These are phyloP conservation scores for Candida railenensis DNA, from an alignment of 805 yeast species.

Conservation along the genomic window DNA sequence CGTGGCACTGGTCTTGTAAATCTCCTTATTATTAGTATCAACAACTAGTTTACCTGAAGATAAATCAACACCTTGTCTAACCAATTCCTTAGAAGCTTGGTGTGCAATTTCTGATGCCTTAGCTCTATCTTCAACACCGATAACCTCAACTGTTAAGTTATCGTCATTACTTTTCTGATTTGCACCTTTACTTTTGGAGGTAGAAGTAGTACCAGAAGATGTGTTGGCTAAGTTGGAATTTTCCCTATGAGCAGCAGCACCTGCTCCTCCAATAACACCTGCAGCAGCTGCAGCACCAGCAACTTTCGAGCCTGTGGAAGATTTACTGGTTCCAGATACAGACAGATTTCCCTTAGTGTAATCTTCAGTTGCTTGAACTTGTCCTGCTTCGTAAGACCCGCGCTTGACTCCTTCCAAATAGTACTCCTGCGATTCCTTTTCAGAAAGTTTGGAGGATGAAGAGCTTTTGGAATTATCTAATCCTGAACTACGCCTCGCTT, in stretches of 20 bases:
- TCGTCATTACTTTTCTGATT: constrained; percentile 4
- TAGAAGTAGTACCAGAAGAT: not conserved
- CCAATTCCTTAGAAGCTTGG: constrained; percentile 28
- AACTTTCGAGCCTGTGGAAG: constrained; percentile 5
- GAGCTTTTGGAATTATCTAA: too few relatives aligned
- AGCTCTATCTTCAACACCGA: constrained; percentile 30
- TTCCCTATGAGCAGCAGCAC: constrained; percentile 7
- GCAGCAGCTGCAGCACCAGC: constrained; percentile 10
- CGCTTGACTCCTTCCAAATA: constrained; percentile 15
- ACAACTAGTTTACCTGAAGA: constrained; percentile 32
- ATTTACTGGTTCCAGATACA: constrained; percentile 7
- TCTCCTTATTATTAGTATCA: constrained; percentile 32
- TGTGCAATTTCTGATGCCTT: constrained; percentile 31
- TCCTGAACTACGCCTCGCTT: too few relatives aligned
- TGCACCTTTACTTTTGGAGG: not conserved
- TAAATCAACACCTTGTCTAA: constrained; percentile 31
- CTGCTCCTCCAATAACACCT: constrained; percentile 12
- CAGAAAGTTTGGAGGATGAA: not conserved
- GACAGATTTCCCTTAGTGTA: not conserved
- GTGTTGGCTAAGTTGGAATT: not conserved
- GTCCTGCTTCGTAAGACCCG: constrained; percentile 18
- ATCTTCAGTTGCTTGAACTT: constrained; percentile 8
- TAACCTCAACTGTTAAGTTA: constrained; percentile 28
- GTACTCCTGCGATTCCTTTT: constrained; percentile 5
- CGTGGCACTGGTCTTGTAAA: constrained; percentile 19